Evolutionary conservation across 352 stramenopile species (phyloP), one percentile per base, ranked within the genome.

Genomic region (Phytopythium vexans): DNA sequence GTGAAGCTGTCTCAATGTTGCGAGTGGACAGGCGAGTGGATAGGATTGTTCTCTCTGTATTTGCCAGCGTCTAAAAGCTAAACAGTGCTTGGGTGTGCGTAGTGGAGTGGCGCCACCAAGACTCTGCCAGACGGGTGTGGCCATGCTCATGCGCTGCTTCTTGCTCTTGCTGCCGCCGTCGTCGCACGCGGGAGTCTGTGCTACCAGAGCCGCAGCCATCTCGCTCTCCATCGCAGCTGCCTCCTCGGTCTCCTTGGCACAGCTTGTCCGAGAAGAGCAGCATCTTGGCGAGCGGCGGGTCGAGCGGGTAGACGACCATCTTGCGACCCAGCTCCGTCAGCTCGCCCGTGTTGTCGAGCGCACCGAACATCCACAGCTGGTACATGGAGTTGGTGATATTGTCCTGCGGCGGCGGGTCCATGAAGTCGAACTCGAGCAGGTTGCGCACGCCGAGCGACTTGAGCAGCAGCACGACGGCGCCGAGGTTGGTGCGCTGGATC

Each of bases 311-410:
- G 49, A 99, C 94, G n/a, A 94, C 88, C 97, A 99, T 99, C 38
- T 96, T 95, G 58, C 95, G 79, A 42, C 97, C 97, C 32, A 99
- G 94, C 33, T 87, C 64, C 21, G 96, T 99, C 8, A 99, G 77
- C 54, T 97, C 90, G 33, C 97, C 97, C 10, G 87, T 98, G 70
- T 99, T 99, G 63, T 99, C 96, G 1, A 99, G 73, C 12, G 97
- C 97, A 16, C 96, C 96, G 4, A 99, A 77, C 31, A 99, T 96
- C 97, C 97, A 99, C 6, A 99, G 79, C 74, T 99, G 96, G 72
- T 99, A 99, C 77, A 99, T 95, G 8, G 95, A 99, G 66, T 98
- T 99, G 40, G 92, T 92, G 52, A 99, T 99, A 66, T 98, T 99
- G 53, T 94, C 84, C 44, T 92, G 73, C 3, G 97, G 97, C 11